A percentile compares a stretch with the other conserved stretches of the same genome.
phyloP scores from a whole-genome alignment of 371 early-diverging fungal genomes.

The Mortierella sp. region DNA sequence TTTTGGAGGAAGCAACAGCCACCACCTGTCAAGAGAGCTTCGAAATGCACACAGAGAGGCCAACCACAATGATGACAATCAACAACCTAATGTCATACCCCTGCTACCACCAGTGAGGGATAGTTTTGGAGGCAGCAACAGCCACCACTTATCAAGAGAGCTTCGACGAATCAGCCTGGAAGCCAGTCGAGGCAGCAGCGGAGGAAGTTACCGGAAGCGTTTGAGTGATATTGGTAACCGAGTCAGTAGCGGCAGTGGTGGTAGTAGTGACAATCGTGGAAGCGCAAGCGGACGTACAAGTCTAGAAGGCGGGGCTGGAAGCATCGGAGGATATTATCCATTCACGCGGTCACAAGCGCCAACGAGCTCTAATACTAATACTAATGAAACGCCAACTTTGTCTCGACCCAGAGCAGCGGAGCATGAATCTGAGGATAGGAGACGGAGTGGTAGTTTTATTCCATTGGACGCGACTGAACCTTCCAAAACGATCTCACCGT shows the following conservation, averaged over 20 bases:
- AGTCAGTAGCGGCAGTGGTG: slow-evolving; percentile 1
- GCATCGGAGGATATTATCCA: slow-evolving; percentile 10
- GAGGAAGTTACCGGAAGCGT: slow-evolving; percentile 14
- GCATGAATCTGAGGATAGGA: slow-evolving; percentile 15
- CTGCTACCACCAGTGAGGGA: slow-evolving; percentile 18
- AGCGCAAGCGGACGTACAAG: slow-evolving; percentile 18
- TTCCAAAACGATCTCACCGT: background rate
- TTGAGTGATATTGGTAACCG: slow-evolving; percentile 18
- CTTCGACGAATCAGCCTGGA: slow-evolving; percentile 36
- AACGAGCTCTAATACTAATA: slow-evolving; percentile 1
- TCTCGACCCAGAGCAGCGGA: background rate
- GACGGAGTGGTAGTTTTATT: slow-evolving; percentile 40
- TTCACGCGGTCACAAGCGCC: slow-evolving; percentile 27
- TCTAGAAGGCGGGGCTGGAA: background rate
- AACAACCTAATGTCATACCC: background rate
- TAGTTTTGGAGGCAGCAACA: slow-evolving; percentile 22
- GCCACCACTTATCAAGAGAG: slow-evolving; percentile 17
- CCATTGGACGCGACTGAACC: slow-evolving; percentile 13
- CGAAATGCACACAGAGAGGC: background rate
- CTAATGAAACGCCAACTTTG: too few species aligned
- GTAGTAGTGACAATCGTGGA: background rate
- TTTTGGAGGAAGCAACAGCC: slow-evolving; percentile 22
- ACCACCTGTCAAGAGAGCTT: slow-evolving; percentile 17
- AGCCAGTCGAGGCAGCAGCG: slow-evolving; percentile 19
- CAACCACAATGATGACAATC: background rate